Percentiles rank a stretch among this genome's conserved stretches.
phyloP scores from a whole-genome alignment of 257 asterid species.

The Nicotiana sylvestris region DNA sequence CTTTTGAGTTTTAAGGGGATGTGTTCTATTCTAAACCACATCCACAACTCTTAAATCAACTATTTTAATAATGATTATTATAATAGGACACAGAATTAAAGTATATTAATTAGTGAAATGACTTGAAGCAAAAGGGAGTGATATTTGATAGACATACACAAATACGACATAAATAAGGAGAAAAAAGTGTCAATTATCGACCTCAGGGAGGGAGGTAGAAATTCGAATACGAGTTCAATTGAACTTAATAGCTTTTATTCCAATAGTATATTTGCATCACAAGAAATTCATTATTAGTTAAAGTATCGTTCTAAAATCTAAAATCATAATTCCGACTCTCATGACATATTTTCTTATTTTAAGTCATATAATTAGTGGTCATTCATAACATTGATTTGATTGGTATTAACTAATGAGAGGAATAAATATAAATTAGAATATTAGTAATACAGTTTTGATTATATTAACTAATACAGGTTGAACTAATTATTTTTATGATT shows the following conservation, averaged over 20 bases:
- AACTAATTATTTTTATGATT: not conserved
- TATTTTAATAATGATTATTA: not conserved
- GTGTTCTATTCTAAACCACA: slow-evolving; percentile 26
- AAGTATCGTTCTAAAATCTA: no score
- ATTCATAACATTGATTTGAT: no score
- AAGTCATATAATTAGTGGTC: no score
- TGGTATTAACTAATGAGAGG: no score
- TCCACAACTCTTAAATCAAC: not conserved
- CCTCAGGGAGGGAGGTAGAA: no score
- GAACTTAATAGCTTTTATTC: no score
- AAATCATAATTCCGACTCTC: no score
- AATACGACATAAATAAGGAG: not conserved
- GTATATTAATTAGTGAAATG: not conserved
- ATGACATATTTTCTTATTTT: no score
- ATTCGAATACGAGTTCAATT: no score
- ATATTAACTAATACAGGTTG: not conserved
- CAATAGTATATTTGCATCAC: no score
- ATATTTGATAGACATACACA: not conserved
- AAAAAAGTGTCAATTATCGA: not conserved
- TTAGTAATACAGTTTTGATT: not conserved
- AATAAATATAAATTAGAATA: no score
- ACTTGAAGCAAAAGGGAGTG: not conserved
- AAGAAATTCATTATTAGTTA: no score
- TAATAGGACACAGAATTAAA: not conserved
- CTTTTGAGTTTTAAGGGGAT: slow-evolving; percentile 4